Base-by-base conservation (phyloP, 345 rosid species). In the Lagerstroemia speciosa region DNA sequence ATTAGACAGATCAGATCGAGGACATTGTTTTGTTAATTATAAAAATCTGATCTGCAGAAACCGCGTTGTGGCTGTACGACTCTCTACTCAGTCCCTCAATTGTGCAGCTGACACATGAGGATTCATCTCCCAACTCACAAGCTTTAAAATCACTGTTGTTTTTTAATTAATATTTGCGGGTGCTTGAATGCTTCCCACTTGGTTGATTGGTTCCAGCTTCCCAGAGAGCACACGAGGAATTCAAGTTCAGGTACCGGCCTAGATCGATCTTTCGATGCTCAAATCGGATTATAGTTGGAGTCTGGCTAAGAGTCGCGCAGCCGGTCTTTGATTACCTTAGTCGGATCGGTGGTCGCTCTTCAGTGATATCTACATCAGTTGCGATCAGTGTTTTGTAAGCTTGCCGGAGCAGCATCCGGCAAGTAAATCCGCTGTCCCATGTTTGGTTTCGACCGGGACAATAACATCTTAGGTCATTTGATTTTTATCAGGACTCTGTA, bases 51-150 rank as follows among this genome's bases (percentile, higher is more conserved):
- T 58, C 63, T 58, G 63, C 63, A 58, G 63, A 58, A 58, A 58
- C 29, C 63, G 63, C 63, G 63, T 58, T 27, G 33, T 58, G 63
- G 63, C 14, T 58, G 63, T 58, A 58, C n/a, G n/a, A n/a, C 63
- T 14, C 1, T 29, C 16, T 30, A 1, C 32, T 58, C 33, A 58
- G 63, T 27, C 63, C 30, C 63, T 34, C 12, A 14, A 58, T 27
- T 58, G 12, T 53, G 60, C 60, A n/a, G 60, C 60, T 24, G 60
- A 24, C 60, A 53, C 60, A 53, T 27, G 11, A 12, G 6, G 29
- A 14, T 27, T 58, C 27, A 27, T 24, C 6, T 27, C n/a, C 62
- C 31, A 27, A 24, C 62, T 4, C n/a, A n/a, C n/a, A n/a, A n/a
- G n/a, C n/a, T n/a, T n/a, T n/a, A n/a, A 8, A 48, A 48, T 15